phyloP scores from a whole-genome alignment of 805 yeast genomes.

The Metschnikowia peoriensis region DNA sequence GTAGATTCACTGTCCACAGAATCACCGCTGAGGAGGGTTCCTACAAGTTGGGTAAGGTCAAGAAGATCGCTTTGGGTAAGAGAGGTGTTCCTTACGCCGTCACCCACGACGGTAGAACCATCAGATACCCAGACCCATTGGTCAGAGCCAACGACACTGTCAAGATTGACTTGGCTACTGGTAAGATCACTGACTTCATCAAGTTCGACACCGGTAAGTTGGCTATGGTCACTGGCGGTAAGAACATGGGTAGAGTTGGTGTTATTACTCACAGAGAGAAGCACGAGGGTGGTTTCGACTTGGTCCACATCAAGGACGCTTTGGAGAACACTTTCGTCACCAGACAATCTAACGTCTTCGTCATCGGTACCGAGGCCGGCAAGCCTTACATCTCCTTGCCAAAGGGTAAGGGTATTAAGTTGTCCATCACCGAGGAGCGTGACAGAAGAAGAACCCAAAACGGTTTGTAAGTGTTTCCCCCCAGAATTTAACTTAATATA shows the following conservation, averaged over 20 bases:
- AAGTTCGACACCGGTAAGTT: conserved; percentile 88
- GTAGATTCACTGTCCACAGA: conserved; percentile 99
- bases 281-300: conserved; percentile 98
- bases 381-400: conserved; percentile 94
- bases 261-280: conserved; percentile 93
- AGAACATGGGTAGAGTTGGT: conserved; percentile 98
- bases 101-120: conserved; percentile 99
- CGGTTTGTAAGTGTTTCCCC: conserved; percentile 23
- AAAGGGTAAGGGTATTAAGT: conserved; percentile 99
- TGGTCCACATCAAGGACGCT: conserved; percentile 94
- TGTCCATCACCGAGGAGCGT: conserved; percentile 94
- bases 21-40: conserved; percentile 98
- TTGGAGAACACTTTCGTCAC: conserved; percentile 94
- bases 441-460: conserved; percentile 92
- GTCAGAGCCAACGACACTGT: conserved; percentile 98
- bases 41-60: conserved; percentile 97
- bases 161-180: conserved; percentile 93
- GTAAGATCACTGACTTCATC: conserved; percentile 87
- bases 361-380: conserved; percentile 87
- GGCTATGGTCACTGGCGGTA: conserved; percentile 96
- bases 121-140: conserved; percentile 98
- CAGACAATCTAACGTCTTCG: conserved; percentile 89
- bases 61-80: conserved; percentile 97
- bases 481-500: conserved; percentile 1
- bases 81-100: conserved; percentile 97